phyloP scores from a whole-genome alignment of 2,329 filamentous ascomycete genomes.

The Monosporascus cannonballus region DNA sequence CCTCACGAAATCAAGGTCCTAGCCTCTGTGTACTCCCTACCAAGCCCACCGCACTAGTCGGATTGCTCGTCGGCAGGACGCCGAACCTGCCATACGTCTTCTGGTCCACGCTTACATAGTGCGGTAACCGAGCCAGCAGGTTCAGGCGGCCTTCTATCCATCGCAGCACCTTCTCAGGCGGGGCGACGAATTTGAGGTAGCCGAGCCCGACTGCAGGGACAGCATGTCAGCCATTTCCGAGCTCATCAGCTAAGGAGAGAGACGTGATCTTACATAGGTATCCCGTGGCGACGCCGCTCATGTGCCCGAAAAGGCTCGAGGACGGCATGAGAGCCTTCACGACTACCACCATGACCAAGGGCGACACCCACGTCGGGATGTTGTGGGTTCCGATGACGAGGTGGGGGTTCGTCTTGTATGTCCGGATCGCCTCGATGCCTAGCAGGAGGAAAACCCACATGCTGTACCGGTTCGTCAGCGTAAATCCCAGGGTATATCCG shows the following conservation, averaged over 20 bases:
- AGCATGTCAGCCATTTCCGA: slow-evolving; percentile 12
- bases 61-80: slow-evolving; percentile 61
- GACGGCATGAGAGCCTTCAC: slow-evolving; percentile 72
- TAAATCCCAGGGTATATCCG: background rate
- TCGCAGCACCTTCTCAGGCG: slow-evolving; percentile 79
- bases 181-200: slow-evolving; percentile 82
- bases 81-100: slow-evolving; percentile 94
- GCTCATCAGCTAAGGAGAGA: background rate
- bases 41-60: slow-evolving; percentile 48
- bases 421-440: slow-evolving; percentile 78
- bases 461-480: slow-evolving; percentile 38
- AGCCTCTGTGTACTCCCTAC: slow-evolving; percentile 61
- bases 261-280: slow-evolving; percentile 64
- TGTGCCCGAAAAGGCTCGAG: slow-evolving; percentile 79
- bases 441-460: slow-evolving; percentile 91
- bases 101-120: slow-evolving; percentile 92
- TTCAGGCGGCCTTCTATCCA: slow-evolving; percentile 89
- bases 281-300: slow-evolving; percentile 77
- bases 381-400: slow-evolving; percentile 57
- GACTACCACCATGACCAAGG: slow-evolving; percentile 69
- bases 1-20: slow-evolving; percentile 47
- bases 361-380: slow-evolving; percentile 89
- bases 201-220: slow-evolving; percentile 64
- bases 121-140: slow-evolving; percentile 73
- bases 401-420: slow-evolving; percentile 73